Evolutionary conservation across 2,329 filamentous ascomycete species (phyloP).

Genomic region (Diaporthe velutina): DNA sequence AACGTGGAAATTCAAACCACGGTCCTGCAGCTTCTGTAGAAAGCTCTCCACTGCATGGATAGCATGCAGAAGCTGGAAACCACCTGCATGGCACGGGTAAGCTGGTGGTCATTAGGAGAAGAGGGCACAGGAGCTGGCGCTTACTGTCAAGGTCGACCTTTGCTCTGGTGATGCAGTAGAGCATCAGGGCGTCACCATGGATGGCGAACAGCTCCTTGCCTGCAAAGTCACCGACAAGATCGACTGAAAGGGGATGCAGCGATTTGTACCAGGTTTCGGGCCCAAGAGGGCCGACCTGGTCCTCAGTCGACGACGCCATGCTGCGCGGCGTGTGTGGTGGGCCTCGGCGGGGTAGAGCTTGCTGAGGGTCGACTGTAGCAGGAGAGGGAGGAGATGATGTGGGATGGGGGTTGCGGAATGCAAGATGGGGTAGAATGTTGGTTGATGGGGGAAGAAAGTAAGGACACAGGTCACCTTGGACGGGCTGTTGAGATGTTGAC

Average conservation of each 20-base stretch:
- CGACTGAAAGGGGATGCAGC: slow-evolving; percentile 57
- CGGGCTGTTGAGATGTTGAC: slow-evolving; percentile 7
- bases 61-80: slow-evolving; percentile 80
- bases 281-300: not conserved
- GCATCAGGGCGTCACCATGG: slow-evolving; percentile 79
- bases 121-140: slow-evolving; percentile 25
- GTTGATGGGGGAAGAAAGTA: not conserved
- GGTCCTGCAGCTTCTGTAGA: slow-evolving; percentile 68
- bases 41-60: slow-evolving; percentile 77
- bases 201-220: slow-evolving; percentile 80
- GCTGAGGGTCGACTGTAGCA: slow-evolving; percentile 10
- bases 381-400: not conserved
- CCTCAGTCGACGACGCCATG: slow-evolving; percentile 29
- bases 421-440: not conserved
- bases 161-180: slow-evolving; percentile 71
- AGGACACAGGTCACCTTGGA: not conserved
- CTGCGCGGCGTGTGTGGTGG: not conserved
- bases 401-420: no score
- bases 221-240: slow-evolving; percentile 82
- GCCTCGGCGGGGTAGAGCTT: slow-evolving; percentile 1
- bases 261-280: slow-evolving; percentile 40
- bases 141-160: slow-evolving; percentile 73
- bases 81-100: slow-evolving; percentile 53
- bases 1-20: slow-evolving; percentile 79
- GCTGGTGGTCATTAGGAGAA: not conserved